Conservation (phyloP, 192 early-diverging fungal genomes). For the Fimicolochytrium jonesii region DNA sequence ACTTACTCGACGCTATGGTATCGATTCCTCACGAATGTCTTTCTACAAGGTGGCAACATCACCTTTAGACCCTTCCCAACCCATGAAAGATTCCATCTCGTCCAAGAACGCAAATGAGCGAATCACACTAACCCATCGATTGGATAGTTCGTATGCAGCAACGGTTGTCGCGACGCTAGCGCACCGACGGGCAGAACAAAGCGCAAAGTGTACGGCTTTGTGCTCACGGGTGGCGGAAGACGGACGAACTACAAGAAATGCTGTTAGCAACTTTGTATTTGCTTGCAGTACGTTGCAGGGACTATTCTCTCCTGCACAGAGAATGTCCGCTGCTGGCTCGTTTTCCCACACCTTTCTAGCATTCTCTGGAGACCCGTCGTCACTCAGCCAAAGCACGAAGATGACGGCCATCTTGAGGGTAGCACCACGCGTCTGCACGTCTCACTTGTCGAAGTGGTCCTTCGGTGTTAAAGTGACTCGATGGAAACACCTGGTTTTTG, state of each 20-base stretch:
- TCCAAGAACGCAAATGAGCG: not conserved
- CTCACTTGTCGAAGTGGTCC: too few species aligned
- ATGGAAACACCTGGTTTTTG: too few species aligned
- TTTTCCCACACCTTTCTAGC: constrained; percentile 42
- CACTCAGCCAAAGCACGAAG: constrained; percentile 49
- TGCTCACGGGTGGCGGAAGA: constrained; percentile 58
- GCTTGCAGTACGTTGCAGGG: not conserved
- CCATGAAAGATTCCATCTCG: not conserved
- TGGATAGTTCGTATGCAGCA: constrained; percentile 88
- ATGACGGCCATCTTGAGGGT: constrained; percentile 29
- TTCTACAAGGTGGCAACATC: constrained; percentile 13
- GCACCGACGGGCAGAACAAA: constrained; percentile 79
- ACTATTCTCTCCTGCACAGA: not conserved
- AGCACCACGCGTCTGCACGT: too few species aligned
- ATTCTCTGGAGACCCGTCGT: constrained; percentile 56
- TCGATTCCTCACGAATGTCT: constrained; percentile 38
- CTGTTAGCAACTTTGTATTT: not conserved
- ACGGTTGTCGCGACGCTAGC: constrained; percentile 60
- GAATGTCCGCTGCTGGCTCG: not conserved
- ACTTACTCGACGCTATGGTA: constrained; percentile 23
- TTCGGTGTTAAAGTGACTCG: too few species aligned
- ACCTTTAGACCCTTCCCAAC: constrained; percentile 4
- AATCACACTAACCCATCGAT: constrained; percentile 52
- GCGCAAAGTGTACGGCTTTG: constrained; percentile 63
- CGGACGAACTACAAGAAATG: constrained; percentile 64